These are phyloP conservation scores for Metarhizium album DNA, from an alignment of 2,329 filamentous ascomycete species.

Conservation along the genomic window DNA sequence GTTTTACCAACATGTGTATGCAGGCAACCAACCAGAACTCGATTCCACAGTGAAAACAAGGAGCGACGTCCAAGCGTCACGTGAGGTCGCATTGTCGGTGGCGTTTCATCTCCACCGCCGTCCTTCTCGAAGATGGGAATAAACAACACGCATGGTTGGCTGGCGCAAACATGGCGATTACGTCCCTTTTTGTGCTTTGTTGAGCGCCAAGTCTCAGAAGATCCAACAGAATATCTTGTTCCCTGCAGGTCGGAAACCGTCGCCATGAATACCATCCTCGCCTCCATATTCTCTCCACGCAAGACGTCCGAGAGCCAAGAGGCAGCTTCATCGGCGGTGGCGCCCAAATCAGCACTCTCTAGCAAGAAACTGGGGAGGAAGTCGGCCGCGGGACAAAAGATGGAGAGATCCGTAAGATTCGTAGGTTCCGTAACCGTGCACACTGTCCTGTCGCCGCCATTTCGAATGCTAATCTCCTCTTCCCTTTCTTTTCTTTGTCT, in stretches of 20 bases:
- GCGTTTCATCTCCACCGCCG: background rate
- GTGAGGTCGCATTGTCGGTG: background rate
- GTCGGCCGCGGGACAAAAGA: background rate
- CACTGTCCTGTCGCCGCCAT: background rate
- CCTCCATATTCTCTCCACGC: constrained; percentile 4
- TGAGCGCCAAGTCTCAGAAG: background rate
- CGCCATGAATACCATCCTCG: constrained; percentile 3
- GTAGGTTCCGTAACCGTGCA: background rate
- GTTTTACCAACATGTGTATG: too few relatives aligned
- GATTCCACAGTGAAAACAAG: too few relatives aligned
- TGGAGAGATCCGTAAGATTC: constrained; percentile 1
- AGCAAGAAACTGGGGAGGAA: background rate
- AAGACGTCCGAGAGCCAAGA: background rate
- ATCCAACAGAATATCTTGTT: background rate
- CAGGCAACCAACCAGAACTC: too few relatives aligned
- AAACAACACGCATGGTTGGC: background rate
- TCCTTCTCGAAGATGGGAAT: background rate
- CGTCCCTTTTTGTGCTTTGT: background rate
- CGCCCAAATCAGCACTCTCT: background rate
- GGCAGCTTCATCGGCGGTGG: background rate
- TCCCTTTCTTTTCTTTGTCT: too few relatives aligned
- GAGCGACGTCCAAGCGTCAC: background rate
- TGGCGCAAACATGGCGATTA: background rate
- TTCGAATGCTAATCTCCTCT: background rate
- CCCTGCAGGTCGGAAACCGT: background rate